Conservation (phyloP, 352 stramenopile species). For the Pythium diclinum region DNA sequence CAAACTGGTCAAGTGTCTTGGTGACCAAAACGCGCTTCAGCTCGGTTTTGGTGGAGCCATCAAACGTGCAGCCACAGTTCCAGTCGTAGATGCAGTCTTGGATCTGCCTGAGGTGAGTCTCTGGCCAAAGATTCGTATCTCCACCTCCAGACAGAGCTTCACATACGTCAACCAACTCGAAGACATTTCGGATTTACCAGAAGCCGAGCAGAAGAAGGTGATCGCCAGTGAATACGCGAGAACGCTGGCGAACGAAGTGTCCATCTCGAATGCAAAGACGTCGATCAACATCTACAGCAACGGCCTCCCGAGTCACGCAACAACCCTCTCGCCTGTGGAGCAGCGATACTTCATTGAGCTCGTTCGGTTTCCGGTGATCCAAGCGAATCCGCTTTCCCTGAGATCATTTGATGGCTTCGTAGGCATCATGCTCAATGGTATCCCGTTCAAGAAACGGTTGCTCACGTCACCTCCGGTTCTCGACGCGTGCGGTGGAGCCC, state of each 20-base stretch:
- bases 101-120: conserved; percentile 60
- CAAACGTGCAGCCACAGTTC: conserved; percentile 38
- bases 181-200: conserved; percentile 26
- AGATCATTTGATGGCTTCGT: conserved; percentile 30
- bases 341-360: conserved; percentile 65
- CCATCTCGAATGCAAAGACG: conserved; percentile 36
- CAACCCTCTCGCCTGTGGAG: conserved; percentile 1
- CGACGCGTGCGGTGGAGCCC: conserved; percentile 49
- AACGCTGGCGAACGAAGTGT: conserved; percentile 38
- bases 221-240: not conserved
- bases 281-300: conserved; percentile 61
- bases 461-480: not conserved
- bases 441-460: conserved; percentile 38
- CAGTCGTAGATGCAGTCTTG: conserved; percentile 46
- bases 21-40: conserved; percentile 43
- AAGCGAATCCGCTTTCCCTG: conserved; percentile 30
- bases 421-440: conserved; percentile 60
- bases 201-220: conserved; percentile 4
- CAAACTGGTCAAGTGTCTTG: conserved; percentile 52
- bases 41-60: conserved; percentile 40
- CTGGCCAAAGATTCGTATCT: conserved; percentile 56
- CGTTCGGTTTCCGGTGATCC: conserved; percentile 40
- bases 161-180: conserved; percentile 58
- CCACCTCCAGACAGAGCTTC: conserved; percentile 30
- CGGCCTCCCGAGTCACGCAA: conserved; percentile 47